A percentile compares a stretch with the other conserved stretches of the same genome.
Evolutionary conservation across 345 rosid species (phyloP).

Genomic region (Eucalyptus curtisii): DNA sequence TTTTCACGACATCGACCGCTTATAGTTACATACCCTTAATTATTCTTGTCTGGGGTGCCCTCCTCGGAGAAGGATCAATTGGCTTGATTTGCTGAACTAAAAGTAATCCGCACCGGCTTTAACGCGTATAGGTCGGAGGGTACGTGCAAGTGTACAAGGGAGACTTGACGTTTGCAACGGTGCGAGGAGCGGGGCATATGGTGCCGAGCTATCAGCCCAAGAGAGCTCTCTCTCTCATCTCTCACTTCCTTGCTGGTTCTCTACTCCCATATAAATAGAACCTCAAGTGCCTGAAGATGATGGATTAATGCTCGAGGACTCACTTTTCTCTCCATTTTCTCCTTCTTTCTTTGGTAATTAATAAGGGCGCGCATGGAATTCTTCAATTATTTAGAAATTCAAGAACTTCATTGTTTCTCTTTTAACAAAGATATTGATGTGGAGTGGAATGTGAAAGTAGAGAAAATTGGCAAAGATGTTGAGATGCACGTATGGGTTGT

Average conservation of each 20-base stretch:
- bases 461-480: neutral
- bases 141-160: slow-evolving; percentile 60
- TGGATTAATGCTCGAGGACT: neutral
- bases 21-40: neutral
- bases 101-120: neutral
- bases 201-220: slow-evolving; percentile 84
- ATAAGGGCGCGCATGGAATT: neutral
- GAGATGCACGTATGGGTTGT: neutral
- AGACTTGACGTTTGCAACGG: slow-evolving; percentile 64
- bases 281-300: neutral
- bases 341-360: neutral
- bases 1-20: neutral
- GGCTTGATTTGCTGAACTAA: neutral
- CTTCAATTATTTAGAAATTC: neutral
- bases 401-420: neutral
- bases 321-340: neutral
- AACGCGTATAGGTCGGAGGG: slow-evolving; percentile 47
- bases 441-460: neutral
- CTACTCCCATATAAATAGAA: slow-evolving; percentile 30
- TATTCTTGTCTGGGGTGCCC: neutral
- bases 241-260: slow-evolving; percentile 47
- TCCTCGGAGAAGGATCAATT: neutral
- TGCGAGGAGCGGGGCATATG: slow-evolving; percentile 86
- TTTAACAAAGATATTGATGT: neutral
- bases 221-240: slow-evolving; percentile 62